Evolutionary conservation across 2,329 filamentous ascomycete species (phyloP).

Genomic region (Sporothrix protearum): DNA sequence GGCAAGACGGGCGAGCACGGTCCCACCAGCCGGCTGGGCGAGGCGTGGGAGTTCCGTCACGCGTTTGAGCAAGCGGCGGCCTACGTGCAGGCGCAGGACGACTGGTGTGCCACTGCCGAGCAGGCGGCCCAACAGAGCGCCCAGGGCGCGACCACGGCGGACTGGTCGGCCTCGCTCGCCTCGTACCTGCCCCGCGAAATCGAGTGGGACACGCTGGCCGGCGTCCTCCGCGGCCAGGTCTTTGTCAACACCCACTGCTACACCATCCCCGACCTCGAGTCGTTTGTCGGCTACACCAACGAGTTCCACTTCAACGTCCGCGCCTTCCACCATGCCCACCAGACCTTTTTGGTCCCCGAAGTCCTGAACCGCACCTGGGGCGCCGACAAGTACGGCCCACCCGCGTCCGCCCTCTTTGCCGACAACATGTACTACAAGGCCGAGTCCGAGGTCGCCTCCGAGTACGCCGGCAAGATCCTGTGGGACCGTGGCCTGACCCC

Average conservation of each 20-base stretch:
- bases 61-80: conserved; percentile 61
- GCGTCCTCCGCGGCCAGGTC: conserved; percentile 63
- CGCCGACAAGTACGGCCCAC: conserved; percentile 28
- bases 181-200: conserved; percentile 61
- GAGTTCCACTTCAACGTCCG: conserved; percentile 66
- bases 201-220: conserved; percentile 60
- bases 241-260: conserved; percentile 71
- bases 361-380: conserved; percentile 57
- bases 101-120: conserved; percentile 62
- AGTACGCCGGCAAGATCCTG: conserved; percentile 63
- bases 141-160: no score
- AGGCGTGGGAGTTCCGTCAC: conserved; percentile 66
- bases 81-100: conserved; percentile 59
- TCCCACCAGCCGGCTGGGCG: conserved; percentile 60
- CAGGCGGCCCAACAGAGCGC: no score
- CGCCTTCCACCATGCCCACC: conserved; percentile 68
- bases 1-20: conserved; percentile 52
- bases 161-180: no score
- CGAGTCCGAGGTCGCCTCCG: conserved; percentile 62
- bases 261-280: conserved; percentile 64
- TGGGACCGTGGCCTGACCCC: conserved; percentile 62
- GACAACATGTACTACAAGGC: conserved; percentile 70
- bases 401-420: conserved; percentile 47
- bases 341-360: conserved; percentile 64
- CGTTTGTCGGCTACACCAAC: conserved; percentile 66